These are phyloP conservation scores for Solanum aculeatissimum DNA, from an alignment of 305 asterid species.

Conservation along the genomic window DNA sequence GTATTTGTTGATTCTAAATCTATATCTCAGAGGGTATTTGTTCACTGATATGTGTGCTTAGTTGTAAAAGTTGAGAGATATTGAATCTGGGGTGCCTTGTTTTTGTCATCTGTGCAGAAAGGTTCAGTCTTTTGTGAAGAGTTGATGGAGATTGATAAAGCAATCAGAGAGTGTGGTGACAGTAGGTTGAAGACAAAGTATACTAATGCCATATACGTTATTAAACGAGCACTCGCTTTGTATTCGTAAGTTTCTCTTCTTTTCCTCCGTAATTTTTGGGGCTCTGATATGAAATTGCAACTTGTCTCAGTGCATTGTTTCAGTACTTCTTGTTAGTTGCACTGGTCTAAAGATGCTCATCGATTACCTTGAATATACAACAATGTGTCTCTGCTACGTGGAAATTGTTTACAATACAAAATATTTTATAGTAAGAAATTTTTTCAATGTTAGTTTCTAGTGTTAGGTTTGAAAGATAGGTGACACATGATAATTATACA, in stretches of 20 bases:
- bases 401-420: not conserved
- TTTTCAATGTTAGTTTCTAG: not conserved
- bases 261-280: not conserved
- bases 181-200: conserved; percentile 79
- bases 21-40: not conserved
- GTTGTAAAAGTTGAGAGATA: not conserved
- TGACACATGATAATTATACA: not conserved
- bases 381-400: not conserved
- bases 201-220: conserved; percentile 69
- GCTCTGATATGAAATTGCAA: not conserved
- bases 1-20: not conserved
- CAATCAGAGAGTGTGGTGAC: conserved; percentile 56
- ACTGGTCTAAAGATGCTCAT: not conserved
- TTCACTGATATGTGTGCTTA: not conserved
- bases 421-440: not conserved
- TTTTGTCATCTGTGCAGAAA: conserved; percentile 7
- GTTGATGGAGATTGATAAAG: conserved; percentile 74
- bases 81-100: not conserved
- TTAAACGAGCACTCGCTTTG: conserved; percentile 81
- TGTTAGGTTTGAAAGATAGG: not conserved
- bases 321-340: not conserved
- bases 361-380: not conserved
- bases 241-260: conserved; percentile 48
- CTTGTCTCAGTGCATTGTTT: not conserved
- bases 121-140: conserved; percentile 1